phyloP scores from a whole-genome alignment of 257 asterid species.

The Ilex asprella region DNA sequence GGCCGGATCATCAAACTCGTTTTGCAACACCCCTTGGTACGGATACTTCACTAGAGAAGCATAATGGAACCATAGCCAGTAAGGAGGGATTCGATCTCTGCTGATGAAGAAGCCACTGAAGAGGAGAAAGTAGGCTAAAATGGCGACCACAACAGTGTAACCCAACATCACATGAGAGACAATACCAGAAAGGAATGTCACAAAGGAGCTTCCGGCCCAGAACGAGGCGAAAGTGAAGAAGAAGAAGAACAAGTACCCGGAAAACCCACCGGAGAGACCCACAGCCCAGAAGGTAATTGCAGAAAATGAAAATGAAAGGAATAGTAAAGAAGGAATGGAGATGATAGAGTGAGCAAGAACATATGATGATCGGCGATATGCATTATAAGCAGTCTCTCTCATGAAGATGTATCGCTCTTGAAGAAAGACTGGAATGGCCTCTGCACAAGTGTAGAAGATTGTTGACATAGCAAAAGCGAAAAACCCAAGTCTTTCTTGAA shows the following conservation, averaged over 20 bases:
- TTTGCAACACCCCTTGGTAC: constrained; percentile 53
- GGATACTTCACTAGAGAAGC: constrained; percentile 50
- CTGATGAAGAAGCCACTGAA: constrained; percentile 51
- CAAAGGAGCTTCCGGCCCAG: constrained; percentile 65
- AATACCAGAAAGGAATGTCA: constrained; percentile 44
- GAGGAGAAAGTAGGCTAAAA: constrained; percentile 41
- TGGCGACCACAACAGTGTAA: constrained; percentile 47
- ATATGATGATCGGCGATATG: constrained; percentile 48
- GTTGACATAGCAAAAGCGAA: constrained; percentile 61
- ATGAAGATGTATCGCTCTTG: constrained; percentile 50
- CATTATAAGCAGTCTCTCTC: constrained; percentile 57
- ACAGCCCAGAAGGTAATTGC: constrained; percentile 42
- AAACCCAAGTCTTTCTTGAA: constrained; percentile 49
- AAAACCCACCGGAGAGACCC: constrained; percentile 43
- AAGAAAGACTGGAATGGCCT: constrained; percentile 50
- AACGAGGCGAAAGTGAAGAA: constrained; percentile 40
- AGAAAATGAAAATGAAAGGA: constrained; percentile 37
- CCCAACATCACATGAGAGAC: constrained; percentile 50
- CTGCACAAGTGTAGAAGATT: constrained; percentile 57
- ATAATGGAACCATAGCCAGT: constrained; percentile 67
- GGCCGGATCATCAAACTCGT: constrained; percentile 40
- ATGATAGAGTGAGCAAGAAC: constrained; percentile 40
- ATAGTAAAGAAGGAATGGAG: constrained; percentile 32
- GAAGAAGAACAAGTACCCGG: constrained; percentile 36
- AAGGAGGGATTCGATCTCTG: constrained; percentile 36